Evolutionary conservation across 306 rosid species (phyloP).

Genomic region (Dicorynia guianensis): DNA sequence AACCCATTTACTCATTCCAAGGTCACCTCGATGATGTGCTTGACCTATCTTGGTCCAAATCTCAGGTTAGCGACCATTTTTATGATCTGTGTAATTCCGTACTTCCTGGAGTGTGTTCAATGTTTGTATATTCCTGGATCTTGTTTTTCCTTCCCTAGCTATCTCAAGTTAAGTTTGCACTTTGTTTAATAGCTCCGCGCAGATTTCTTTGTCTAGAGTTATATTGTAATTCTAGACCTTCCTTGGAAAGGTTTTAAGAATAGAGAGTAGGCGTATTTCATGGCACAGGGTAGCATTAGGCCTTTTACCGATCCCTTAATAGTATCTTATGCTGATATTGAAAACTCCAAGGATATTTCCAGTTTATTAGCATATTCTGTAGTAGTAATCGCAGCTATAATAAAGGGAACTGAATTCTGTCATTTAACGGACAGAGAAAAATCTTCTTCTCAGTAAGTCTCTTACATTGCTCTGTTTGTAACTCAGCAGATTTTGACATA

Average conservation of each 20-base stretch:
- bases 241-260: slow-evolving; percentile 13
- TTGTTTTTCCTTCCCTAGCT: slow-evolving; percentile 12
- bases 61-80: slow-evolving; percentile 76
- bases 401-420: slow-evolving; percentile 28
- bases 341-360: slow-evolving; percentile 13
- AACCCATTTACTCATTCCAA: slow-evolving; percentile 82
- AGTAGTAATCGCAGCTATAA: slow-evolving; percentile 19
- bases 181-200: slow-evolving; percentile 3
- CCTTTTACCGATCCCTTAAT: slow-evolving; percentile 1
- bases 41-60: slow-evolving; percentile 98
- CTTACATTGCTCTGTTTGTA: slow-evolving; percentile 33
- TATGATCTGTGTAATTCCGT: slow-evolving; percentile 31
- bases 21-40: slow-evolving; percentile 92
- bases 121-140: slow-evolving; percentile 24
- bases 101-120: slow-evolving; percentile 15
- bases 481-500: not conserved
- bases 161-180: not conserved
- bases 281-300: slow-evolving; percentile 1
- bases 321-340: slow-evolving; percentile 23
- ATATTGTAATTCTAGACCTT: slow-evolving; percentile 4
- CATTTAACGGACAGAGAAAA: slow-evolving; percentile 15
- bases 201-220: not conserved
- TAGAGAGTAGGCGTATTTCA: slow-evolving; percentile 9
- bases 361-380: slow-evolving; percentile 6
- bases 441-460: not conserved